These are phyloP conservation scores for Agarophyton chilense DNA, from an alignment of 23 red algal species.

Conservation along the genomic window DNA sequence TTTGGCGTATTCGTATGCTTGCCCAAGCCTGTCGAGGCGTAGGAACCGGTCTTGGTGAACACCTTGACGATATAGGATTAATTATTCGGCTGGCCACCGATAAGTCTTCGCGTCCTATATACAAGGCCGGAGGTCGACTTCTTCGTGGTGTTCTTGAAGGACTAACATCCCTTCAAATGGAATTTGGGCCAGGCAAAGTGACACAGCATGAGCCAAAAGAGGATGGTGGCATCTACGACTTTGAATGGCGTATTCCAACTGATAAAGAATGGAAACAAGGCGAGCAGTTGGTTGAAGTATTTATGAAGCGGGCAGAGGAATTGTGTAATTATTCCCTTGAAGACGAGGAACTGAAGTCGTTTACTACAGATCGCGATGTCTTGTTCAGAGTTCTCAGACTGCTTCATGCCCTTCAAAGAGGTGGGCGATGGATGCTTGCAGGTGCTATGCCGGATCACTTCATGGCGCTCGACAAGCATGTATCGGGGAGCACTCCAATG, in stretches of 20 bases:
- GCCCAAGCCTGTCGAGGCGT: slow-evolving; percentile 84
- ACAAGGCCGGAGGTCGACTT: slow-evolving; percentile 96
- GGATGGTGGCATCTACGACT: slow-evolving; percentile 49
- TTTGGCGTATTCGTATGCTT: slow-evolving; percentile 92
- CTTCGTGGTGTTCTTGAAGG: slow-evolving; percentile 93
- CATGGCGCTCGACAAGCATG: slow-evolving; percentile 39
- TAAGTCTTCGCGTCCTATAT: slow-evolving; percentile 57
- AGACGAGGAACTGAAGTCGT: slow-evolving; percentile 10
- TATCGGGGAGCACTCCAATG: slow-evolving; percentile 9
- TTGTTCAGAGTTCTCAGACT: slow-evolving; percentile 79
- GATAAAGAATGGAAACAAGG: slow-evolving; percentile 62
- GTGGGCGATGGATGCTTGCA: slow-evolving; percentile 86
- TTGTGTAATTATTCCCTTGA: neutral
- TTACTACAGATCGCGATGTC: slow-evolving; percentile 60
- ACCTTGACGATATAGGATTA: slow-evolving; percentile 22
- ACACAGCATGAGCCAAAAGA: slow-evolving; percentile 29
- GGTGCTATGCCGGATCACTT: slow-evolving; percentile 74
- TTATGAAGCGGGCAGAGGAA: slow-evolving; percentile 40
- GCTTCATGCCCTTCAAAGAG: slow-evolving; percentile 87
- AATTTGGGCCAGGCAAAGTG: slow-evolving; percentile 42
- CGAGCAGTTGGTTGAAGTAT: slow-evolving; percentile 33
- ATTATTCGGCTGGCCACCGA: slow-evolving; percentile 57
- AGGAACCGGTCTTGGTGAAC: slow-evolving; percentile 31
- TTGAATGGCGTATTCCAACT: slow-evolving; percentile 67
- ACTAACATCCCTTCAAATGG: slow-evolving; percentile 71